Conservation (phyloP, 2,329 filamentous ascomycete species). For the Alternaria arbusti region DNA sequence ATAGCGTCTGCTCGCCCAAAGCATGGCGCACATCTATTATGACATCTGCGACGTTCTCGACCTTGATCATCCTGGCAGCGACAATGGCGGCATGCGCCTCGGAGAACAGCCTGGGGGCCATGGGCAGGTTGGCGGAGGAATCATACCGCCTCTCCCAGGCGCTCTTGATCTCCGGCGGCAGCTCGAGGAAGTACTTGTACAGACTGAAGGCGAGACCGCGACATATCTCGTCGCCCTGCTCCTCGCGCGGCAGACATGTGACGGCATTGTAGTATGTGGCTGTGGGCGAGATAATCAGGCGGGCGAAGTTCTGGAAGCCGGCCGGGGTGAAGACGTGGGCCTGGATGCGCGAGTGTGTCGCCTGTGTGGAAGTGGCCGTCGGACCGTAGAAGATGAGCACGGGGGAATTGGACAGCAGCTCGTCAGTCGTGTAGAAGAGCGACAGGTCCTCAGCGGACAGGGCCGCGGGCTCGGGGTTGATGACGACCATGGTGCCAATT, state of each 20-base stretch:
- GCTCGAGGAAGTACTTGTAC: conserved; percentile 91
- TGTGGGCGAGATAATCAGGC: conserved; percentile 90
- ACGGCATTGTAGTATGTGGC: conserved; percentile 92
- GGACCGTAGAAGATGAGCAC: conserved; percentile 91
- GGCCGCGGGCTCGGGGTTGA: conserved; percentile 75
- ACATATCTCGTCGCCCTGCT: conserved; percentile 93
- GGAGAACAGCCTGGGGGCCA: conserved; percentile 75
- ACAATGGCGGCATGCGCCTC: conserved; percentile 93
- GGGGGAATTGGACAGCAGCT: conserved; percentile 78
- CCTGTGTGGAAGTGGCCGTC: conserved; percentile 85
- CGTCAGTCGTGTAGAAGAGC: conserved; percentile 89
- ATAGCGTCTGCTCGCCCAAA: conserved; percentile 80
- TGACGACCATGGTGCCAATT: conserved; percentile 74
- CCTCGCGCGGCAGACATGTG: conserved; percentile 86
- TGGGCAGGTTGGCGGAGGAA: conserved; percentile 64
- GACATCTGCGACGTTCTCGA: conserved; percentile 77
- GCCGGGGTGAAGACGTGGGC: conserved; percentile 89
- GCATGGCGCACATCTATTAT: conserved; percentile 76
- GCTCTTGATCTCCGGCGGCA: conserved; percentile 77
- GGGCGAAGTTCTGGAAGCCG: conserved; percentile 86
- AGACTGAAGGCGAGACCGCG: conserved; percentile 90
- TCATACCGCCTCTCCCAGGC: conserved; percentile 65
- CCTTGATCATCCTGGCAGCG: conserved; percentile 80
- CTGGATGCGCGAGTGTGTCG: conserved; percentile 92
- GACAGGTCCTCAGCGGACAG: conserved; percentile 81